Conservation (phyloP, 192 early-diverging fungal species). For the Coemansia sp. region DNA sequence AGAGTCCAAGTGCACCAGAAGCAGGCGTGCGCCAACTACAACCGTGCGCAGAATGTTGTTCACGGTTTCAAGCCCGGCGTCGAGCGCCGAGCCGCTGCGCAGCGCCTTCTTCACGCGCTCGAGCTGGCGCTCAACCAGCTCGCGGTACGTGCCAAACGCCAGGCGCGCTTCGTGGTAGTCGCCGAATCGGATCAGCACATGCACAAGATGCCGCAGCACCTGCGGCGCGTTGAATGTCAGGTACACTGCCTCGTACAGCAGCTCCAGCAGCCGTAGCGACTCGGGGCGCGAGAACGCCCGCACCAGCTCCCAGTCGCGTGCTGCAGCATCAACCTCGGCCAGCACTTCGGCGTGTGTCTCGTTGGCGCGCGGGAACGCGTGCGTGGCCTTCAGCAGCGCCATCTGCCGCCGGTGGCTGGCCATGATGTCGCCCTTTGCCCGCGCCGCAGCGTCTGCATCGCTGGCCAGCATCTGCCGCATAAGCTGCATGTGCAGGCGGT, state of each 20-base stretch:
- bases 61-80: constrained; percentile 15
- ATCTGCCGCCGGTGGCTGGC: constrained; percentile 61
- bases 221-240: constrained; percentile 72
- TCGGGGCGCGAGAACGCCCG: constrained; percentile 54
- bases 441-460: constrained; percentile 20
- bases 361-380: constrained; percentile 61
- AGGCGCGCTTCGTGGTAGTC: constrained; percentile 76
- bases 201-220: constrained; percentile 62
- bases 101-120: constrained; percentile 27
- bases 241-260: constrained; percentile 61
- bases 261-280: constrained; percentile 56
- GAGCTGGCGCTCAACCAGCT: constrained; percentile 54
- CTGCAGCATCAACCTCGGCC: constrained; percentile 62
- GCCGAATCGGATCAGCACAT: constrained; percentile 58
- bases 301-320: constrained; percentile 59
- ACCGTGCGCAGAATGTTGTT: constrained; percentile 26
- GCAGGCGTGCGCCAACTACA: constrained; percentile 51
- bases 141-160: constrained; percentile 62
- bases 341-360: constrained; percentile 60
- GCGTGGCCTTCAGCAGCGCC: constrained; percentile 55
- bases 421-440: constrained; percentile 43
- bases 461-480: constrained; percentile 40
- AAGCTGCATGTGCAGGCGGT: constrained; percentile 52
- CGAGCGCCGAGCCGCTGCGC: background rate
- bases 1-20: constrained; percentile 27